Conservation (phyloP, 805 yeast species). For the Spathaspora gorwiae region DNA sequence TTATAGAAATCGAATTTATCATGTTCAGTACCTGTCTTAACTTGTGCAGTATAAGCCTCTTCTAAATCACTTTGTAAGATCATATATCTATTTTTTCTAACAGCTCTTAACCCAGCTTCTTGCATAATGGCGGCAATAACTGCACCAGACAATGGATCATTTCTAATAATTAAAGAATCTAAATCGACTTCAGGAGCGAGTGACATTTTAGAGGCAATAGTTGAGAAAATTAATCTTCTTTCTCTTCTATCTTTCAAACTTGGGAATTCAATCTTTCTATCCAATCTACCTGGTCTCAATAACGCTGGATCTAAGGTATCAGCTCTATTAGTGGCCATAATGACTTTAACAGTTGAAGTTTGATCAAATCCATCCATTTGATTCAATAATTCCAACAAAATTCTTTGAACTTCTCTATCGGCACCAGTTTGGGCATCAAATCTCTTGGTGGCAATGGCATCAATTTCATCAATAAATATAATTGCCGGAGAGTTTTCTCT, state of each 20-base stretch:
- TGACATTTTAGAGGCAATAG: slow-evolving; percentile 96
- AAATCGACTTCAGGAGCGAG: slow-evolving; percentile 96
- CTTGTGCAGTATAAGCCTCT: slow-evolving; percentile 96
- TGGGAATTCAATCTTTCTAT: slow-evolving; percentile 97
- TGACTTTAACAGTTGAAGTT: slow-evolving; percentile 89
- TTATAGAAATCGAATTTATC: slow-evolving; percentile 98
- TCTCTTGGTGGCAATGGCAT: slow-evolving; percentile 98
- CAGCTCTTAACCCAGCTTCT: slow-evolving; percentile 98
- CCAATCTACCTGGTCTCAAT: slow-evolving; percentile 96
- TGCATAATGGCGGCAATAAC: slow-evolving; percentile 99
- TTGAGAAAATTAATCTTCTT: slow-evolving; percentile 91
- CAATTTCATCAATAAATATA: slow-evolving; percentile 96
- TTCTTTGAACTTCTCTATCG: slow-evolving; percentile 98
- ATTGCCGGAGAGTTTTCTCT: slow-evolving; percentile 96
- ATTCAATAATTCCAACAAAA: slow-evolving; percentile 86
- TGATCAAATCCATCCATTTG: slow-evolving; percentile 99
- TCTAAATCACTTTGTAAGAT: slow-evolving; percentile 94
- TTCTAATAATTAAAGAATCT: slow-evolving; percentile 90
- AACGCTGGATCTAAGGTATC: slow-evolving; percentile 98
- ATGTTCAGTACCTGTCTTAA: slow-evolving; percentile 89
- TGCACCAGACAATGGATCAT: slow-evolving; percentile 96
- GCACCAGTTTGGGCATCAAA: slow-evolving; percentile 99
- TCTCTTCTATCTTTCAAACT: slow-evolving; percentile 95
- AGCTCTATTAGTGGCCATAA: slow-evolving; percentile 99
- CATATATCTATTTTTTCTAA: slow-evolving; percentile 95